Evolutionary conservation across 768 basidiomycete species (phyloP).

Genomic region (Tephrocybe sp.): DNA sequence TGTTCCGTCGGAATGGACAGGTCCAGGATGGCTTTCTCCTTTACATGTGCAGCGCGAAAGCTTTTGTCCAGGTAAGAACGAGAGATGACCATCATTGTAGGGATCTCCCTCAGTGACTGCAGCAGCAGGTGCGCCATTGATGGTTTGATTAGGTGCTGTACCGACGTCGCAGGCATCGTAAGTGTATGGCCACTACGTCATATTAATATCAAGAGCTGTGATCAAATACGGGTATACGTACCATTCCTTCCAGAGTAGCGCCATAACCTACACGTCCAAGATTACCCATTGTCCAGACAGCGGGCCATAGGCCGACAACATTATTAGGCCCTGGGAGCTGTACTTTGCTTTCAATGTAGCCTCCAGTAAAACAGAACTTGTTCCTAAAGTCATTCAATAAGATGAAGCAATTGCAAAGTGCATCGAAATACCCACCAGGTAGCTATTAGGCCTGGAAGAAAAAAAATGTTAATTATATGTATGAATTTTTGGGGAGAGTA

Average conservation of each 20-base stretch:
- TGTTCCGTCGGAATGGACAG: constrained; percentile 65
- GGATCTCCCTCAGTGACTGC: constrained; percentile 60
- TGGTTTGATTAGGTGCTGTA: constrained; percentile 76
- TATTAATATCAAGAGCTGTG: not conserved
- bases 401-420: not conserved
- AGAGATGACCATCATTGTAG: constrained; percentile 45
- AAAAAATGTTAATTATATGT: constrained; percentile 25
- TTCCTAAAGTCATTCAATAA: constrained; percentile 51
- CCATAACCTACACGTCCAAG: constrained; percentile 81
- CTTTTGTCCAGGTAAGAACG: constrained; percentile 77
- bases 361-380: constrained; percentile 88
- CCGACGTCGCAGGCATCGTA: constrained; percentile 86
- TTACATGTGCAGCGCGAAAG: constrained; percentile 85
- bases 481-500: constrained; percentile 13
- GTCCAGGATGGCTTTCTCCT: constrained; percentile 83
- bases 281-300: constrained; percentile 75
- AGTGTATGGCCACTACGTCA: constrained; percentile 71
- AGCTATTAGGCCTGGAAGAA: constrained; percentile 37
- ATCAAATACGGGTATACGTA: constrained; percentile 26
- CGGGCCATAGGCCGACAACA: constrained; percentile 73
- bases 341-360: constrained; percentile 65
- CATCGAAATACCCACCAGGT: constrained; percentile 31
- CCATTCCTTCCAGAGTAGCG: constrained; percentile 77
- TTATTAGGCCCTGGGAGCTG: constrained; percentile 65
- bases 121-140: constrained; percentile 63